Base-by-base conservation (phyloP, 2,329 filamentous ascomycete species). In the Aspergillus ochraceus region DNA sequence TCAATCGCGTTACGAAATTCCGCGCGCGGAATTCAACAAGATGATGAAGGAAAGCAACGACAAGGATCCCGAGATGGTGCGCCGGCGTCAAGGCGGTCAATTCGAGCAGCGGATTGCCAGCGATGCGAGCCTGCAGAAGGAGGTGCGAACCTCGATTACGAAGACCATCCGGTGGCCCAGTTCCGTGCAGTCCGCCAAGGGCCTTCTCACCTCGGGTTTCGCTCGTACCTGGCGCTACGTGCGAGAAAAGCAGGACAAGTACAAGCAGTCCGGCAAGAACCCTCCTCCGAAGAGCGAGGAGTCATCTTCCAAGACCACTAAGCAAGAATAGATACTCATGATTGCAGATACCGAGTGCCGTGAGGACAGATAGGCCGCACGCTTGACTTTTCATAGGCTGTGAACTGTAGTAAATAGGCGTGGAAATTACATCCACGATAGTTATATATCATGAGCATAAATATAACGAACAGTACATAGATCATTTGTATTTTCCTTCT, bases 101-200 rank as follows among this genome's bases (percentile, higher is more conserved):
- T 98, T 99, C 66, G 95, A 99, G 77, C 87, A 85, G 68, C 86
- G 92, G 20, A 95, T 99, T 66, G 92, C 90, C 0, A 81, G 82
- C 50, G 89, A 90, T 59, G 84, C 89, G 45, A 67, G 90, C 66
- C 80, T 98, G n/a, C 83, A 83, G 47, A 80, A 85, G 26, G 88
- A 89, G 66, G 86, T 98, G 19, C 85, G 88, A 36, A 82, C 83
- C 42, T 90, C 92, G 46, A 93, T 99, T 70, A 89, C 88, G 71
- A 90, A 90, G 72, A 98, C 96, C 0, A 91, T 98, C 68, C 86
- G 87, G 58, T 98, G 95, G 95, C 93, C 95, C 0, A 95, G 92
- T 69, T 92, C 91, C 2, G 88, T 88, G 5, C 94, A 99, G 77
- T 95, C 88, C 56, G 73, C 94, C 63, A 99, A 99, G 78, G 88